A percentile compares a stretch with the other conserved stretches of the same genome.
Conservation (phyloP, 768 basidiomycete species). For the Lactifluus piperatus region DNA sequence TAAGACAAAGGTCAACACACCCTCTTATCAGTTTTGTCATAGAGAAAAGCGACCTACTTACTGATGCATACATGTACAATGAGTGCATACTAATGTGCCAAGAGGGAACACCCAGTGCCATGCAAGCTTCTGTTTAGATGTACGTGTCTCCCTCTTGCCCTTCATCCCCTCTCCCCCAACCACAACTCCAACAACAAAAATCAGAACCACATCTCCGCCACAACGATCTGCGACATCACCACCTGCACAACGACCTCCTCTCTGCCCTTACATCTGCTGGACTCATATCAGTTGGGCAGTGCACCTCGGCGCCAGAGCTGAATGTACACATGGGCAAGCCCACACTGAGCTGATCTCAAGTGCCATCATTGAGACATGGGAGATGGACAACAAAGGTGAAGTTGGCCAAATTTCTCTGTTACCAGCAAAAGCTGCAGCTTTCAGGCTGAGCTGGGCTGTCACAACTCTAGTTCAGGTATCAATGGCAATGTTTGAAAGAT, state of each 20-base stretch:
- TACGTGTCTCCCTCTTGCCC: conserved; percentile 31
- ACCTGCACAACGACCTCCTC: conserved; percentile 73
- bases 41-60: conserved; percentile 77
- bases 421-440: too few relatives aligned
- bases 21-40: too few relatives aligned
- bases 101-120: conserved; percentile 36
- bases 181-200: too few relatives aligned
- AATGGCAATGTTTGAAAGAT: too few relatives aligned
- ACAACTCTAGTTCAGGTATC: too few relatives aligned
- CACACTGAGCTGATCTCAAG: too few relatives aligned
- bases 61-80: conserved; percentile 67
- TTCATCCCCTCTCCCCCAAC: background rate
- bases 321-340: too few relatives aligned
- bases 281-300: conserved; percentile 45
- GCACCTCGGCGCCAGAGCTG: conserved; percentile 39
- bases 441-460: too few relatives aligned
- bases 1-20: too few relatives aligned
- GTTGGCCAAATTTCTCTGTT: too few relatives aligned
- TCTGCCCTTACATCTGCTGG: conserved; percentile 62
- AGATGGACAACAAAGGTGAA: too few relatives aligned
- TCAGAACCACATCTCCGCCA: conserved; percentile 76
- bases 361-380: too few relatives aligned
- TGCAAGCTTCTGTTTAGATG: conserved; percentile 66
- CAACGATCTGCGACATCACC: conserved; percentile 68
- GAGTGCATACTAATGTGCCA: conserved; percentile 44